These are phyloP conservation scores for Trametes maxima DNA, from an alignment of 768 basidiomycete species.

Conservation along the genomic window DNA sequence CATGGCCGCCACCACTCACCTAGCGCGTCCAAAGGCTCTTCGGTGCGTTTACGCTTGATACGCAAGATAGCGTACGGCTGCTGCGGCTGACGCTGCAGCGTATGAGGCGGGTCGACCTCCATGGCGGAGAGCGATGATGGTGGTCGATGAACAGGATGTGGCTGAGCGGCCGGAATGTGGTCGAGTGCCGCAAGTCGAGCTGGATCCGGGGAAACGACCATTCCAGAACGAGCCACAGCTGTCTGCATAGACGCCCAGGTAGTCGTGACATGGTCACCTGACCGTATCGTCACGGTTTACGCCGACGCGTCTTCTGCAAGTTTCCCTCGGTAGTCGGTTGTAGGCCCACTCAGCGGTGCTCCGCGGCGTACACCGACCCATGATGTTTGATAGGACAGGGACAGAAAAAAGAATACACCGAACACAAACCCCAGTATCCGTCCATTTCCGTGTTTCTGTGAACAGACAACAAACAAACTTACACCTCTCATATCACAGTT, in stretches of 20 bases:
- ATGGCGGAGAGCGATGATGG: not conserved
- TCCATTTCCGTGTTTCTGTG: too few relatives aligned
- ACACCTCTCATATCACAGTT: not conserved
- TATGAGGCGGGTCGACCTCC: slow-evolving; percentile 15
- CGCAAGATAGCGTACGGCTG: slow-evolving; percentile 71
- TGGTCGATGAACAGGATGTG: not conserved
- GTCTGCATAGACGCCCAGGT: not conserved
- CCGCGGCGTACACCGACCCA: too few relatives aligned
- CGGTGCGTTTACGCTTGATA: slow-evolving; percentile 81
- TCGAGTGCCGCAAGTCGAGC: not conserved
- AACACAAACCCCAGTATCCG: too few relatives aligned
- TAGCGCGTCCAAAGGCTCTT: slow-evolving; percentile 81
- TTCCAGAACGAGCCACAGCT: slow-evolving; percentile 9
- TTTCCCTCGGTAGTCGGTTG: too few relatives aligned
- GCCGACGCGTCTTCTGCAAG: not conserved
- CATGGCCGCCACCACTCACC: slow-evolving; percentile 46
- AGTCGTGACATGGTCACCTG: not conserved
- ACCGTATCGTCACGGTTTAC: not conserved
- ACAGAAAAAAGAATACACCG: not conserved
- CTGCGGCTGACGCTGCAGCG: slow-evolving; percentile 27
- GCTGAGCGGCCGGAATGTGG: not conserved
- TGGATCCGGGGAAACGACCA: not conserved
- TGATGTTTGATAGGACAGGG: too few relatives aligned
- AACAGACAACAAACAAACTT: too few relatives aligned
- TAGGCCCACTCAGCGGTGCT: too few relatives aligned